phyloP scores from a whole-genome alignment of 768 basidiomycete species.

The Collybia mongolica region DNA sequence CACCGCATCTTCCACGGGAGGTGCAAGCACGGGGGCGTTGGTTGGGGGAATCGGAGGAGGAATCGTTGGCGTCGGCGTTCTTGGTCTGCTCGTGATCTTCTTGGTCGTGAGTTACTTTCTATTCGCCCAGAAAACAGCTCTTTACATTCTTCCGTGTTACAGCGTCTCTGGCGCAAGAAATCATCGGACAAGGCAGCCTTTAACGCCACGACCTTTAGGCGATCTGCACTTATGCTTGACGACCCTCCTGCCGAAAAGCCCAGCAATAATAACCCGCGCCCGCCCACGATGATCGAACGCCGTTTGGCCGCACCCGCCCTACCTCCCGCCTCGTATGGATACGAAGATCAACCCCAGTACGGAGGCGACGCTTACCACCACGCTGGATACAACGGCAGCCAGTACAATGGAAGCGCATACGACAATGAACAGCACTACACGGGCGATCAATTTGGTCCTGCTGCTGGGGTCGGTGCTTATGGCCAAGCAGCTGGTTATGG shows the following conservation, averaged over 20 bases:
- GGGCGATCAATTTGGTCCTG: slow-evolving; percentile 9
- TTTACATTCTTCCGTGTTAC: neutral
- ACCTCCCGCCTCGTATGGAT: slow-evolving; percentile 9
- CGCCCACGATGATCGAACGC: slow-evolving; percentile 30
- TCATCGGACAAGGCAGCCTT: slow-evolving; percentile 37
- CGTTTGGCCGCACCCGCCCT: slow-evolving; percentile 19
- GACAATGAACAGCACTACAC: neutral
- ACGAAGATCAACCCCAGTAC: slow-evolving; percentile 13
- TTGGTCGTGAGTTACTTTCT: slow-evolving; percentile 17
- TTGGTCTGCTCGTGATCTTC: slow-evolving; percentile 20
- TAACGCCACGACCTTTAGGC: slow-evolving; percentile 49
- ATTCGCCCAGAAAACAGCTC: neutral
- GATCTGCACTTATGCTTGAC: slow-evolving; percentile 43
- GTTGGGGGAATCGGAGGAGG: slow-evolving; percentile 25
- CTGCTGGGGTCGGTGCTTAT: slow-evolving; percentile 4
- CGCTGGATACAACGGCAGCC: slow-evolving; percentile 13
- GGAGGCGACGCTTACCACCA: slow-evolving; percentile 15
- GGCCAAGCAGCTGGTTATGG: slow-evolving; percentile 10
- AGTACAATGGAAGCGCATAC: slow-evolving; percentile 15
- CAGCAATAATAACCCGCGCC: slow-evolving; percentile 20
- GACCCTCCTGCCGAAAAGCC: slow-evolving; percentile 16
- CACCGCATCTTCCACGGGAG: neutral
- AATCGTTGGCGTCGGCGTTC: slow-evolving; percentile 15
- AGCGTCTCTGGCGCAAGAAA: slow-evolving; percentile 35
- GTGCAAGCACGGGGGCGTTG: slow-evolving; percentile 19